Evolutionary conservation across 495 filamentous ascomycete genomes (phyloP), one percentile per base, ranked within the genome.

Genomic region (Cercophora sp.): DNA sequence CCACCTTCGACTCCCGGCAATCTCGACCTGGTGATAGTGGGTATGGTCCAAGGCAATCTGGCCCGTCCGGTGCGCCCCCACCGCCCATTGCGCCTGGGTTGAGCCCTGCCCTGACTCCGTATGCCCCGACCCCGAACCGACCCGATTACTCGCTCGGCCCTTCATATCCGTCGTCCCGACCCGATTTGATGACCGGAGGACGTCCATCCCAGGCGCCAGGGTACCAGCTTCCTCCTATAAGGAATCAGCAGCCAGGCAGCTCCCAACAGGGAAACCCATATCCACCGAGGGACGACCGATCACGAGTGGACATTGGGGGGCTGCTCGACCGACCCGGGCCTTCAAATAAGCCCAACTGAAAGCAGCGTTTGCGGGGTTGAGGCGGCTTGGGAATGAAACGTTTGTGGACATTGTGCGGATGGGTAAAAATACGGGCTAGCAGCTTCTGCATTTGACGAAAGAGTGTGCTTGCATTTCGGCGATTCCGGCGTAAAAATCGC

Each of bases 301-400:
- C 69, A 36, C 70, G 78, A 10, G 71, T 82, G 25, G 79, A 79
- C 51, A 82, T 82, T 53, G 73, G 74, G 20, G 79, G 78, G 25
- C 64, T 82, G 29, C 69, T 82, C 32, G 75, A 79, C 25, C 72
- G 72, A 36, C 66, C 69, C 1, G 64, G 65, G 8, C 67, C 65
- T 20, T 56, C 65, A n/a, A 63, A 50, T 31, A 47, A 52, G 15
- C 35, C 52, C 10, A 53, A 31, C 27, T 35, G 16, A 24, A 18
- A 18, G 15, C 10, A 22, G 29, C 13, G 20, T 13, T 32, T 32
- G 29, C 29, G 29, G 29, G 29, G 29, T 32, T 32, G 29, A n/a
- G n/a, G n/a, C n/a, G n/a, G n/a, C n/a, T 32, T 32, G 8, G 8
- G 29, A 32, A 32, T 18, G 18, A 41, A 41, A 15, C 37, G n/a